Conservation (phyloP, 2,329 filamentous ascomycete species). For the Diaporthe helianthi region DNA sequence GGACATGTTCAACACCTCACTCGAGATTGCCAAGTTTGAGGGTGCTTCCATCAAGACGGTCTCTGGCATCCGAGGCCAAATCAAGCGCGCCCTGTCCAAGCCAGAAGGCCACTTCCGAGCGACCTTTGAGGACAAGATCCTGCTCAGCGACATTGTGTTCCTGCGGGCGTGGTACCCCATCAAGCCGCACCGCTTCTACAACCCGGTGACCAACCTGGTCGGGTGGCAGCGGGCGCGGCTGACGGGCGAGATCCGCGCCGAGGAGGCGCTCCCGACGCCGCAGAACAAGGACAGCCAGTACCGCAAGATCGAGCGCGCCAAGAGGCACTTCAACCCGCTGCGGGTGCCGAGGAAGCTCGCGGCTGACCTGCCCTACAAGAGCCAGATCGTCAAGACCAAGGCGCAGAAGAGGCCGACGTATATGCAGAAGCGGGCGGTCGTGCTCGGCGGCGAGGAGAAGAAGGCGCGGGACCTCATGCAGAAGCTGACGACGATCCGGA, state of each 20-base stretch:
- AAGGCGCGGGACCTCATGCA: constrained; percentile 88
- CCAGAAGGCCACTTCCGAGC: constrained; percentile 96
- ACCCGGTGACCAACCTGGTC: constrained; percentile 91
- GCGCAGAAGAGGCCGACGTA: constrained; percentile 85
- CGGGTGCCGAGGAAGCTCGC: constrained; percentile 81
- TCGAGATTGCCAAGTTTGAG: constrained; percentile 98
- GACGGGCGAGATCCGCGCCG: constrained; percentile 87
- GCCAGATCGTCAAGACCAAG: constrained; percentile 83
- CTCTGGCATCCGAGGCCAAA: constrained; percentile 92
- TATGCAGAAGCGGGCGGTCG: constrained; percentile 93
- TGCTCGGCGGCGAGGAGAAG: constrained; percentile 85
- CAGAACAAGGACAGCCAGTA: constrained; percentile 86
- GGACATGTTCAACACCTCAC: constrained; percentile 92
- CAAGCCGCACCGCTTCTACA: constrained; percentile 95
- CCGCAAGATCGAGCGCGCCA: constrained; percentile 69
- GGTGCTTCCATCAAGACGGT: constrained; percentile 95
- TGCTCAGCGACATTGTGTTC: constrained; percentile 97
- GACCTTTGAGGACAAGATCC: constrained; percentile 97
- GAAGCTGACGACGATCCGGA: constrained; percentile 88
- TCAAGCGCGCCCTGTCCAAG: constrained; percentile 92
- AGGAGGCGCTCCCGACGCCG: constrained; percentile 77
- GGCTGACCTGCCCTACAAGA: constrained; percentile 88
- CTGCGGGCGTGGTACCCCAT: constrained; percentile 96
- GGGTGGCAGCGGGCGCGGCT: constrained; percentile 94
- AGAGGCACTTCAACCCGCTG: constrained; percentile 80